Conservation (phyloP, 768 basidiomycete genomes). For the Tephrocybe rancida region DNA sequence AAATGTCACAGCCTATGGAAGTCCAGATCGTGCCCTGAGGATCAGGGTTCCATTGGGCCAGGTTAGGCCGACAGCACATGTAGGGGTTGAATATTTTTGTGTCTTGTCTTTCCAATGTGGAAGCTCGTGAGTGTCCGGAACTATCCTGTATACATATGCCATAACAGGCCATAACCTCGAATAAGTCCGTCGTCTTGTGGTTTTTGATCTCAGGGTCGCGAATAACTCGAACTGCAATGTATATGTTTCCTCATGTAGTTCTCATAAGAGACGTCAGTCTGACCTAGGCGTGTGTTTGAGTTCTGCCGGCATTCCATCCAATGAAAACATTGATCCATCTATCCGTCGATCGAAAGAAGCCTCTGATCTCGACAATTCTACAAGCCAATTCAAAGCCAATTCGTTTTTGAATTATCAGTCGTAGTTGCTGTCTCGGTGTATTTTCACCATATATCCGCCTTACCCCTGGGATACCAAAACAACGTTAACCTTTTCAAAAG, state of each 20-base stretch:
- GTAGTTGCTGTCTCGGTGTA: background rate
- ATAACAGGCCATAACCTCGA: constrained; percentile 14
- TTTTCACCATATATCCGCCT: background rate
- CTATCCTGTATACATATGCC: constrained; percentile 25
- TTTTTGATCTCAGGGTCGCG: constrained; percentile 33
- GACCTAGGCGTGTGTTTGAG: background rate
- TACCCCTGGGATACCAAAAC: constrained; percentile 1
- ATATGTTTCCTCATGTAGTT: background rate
- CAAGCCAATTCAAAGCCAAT: background rate
- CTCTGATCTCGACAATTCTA: constrained; percentile 16
- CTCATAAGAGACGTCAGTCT: constrained; percentile 7
- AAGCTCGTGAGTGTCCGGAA: constrained; percentile 38
- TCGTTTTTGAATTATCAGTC: too few relatives aligned
- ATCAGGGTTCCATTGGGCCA: constrained; percentile 32
- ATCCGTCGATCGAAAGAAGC: constrained; percentile 17
- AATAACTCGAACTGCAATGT: constrained; percentile 1
- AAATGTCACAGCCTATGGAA: constrained; percentile 29
- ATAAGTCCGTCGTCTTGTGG: constrained; percentile 29
- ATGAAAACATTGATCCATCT: constrained; percentile 9
- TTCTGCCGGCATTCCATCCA: constrained; percentile 16
- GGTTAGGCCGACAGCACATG: constrained; percentile 28
- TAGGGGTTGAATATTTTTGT: constrained; percentile 35
- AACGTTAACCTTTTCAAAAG: constrained; percentile 7
- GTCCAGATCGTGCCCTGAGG: constrained; percentile 41
- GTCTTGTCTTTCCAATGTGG: constrained; percentile 30